Percentiles rank a stretch among this genome's conserved stretches.
These are phyloP conservation scores for Neonectria faginata DNA, from an alignment of 2,329 filamentous ascomycete species.

Conservation along the genomic window DNA sequence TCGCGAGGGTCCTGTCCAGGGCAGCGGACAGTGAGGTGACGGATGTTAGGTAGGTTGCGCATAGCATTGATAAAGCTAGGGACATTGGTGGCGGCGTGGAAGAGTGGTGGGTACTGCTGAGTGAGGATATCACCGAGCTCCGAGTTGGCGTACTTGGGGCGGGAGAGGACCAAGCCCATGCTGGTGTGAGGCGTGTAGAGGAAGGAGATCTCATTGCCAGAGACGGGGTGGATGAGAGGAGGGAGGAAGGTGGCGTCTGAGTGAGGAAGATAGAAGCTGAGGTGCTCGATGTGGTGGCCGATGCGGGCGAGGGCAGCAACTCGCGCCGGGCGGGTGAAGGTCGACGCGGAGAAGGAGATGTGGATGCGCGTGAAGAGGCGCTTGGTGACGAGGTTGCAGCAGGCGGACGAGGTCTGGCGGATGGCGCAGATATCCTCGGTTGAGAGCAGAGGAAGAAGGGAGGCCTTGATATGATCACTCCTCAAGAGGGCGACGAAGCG, in stretches of 20 bases:
- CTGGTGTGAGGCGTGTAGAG: constrained; percentile 83
- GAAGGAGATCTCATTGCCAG: constrained; percentile 82
- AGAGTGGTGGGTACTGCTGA: constrained; percentile 87
- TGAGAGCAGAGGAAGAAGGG: constrained; percentile 62
- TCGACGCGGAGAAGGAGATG: constrained; percentile 77
- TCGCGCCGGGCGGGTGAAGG: constrained; percentile 79
- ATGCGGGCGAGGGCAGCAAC: constrained; percentile 81
- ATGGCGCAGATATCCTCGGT: constrained; percentile 68
- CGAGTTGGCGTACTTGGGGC: constrained; percentile 82
- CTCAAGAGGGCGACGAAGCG: constrained; percentile 68
- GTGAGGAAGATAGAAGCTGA: constrained; percentile 83
- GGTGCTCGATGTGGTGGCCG: constrained; percentile 80
- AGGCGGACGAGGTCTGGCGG: constrained; percentile 76
- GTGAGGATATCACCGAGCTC: constrained; percentile 85
- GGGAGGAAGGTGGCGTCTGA: constrained; percentile 83
- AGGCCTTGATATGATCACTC: constrained; percentile 61
- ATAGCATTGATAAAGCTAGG: constrained; percentile 84
- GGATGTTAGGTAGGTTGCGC: constrained; percentile 74
- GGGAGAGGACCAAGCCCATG: constrained; percentile 68
- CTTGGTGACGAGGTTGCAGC: constrained; percentile 76
- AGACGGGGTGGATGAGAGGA: constrained; percentile 82
- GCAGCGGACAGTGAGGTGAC: constrained; percentile 81
- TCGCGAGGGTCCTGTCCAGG: constrained; percentile 77
- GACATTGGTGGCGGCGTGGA: constrained; percentile 90
- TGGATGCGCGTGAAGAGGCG: constrained; percentile 76